Evolutionary conservation across 345 rosid genomes (phyloP), one percentile per base, ranked within the genome.

Genomic region (Clarkia xantiana): DNA sequence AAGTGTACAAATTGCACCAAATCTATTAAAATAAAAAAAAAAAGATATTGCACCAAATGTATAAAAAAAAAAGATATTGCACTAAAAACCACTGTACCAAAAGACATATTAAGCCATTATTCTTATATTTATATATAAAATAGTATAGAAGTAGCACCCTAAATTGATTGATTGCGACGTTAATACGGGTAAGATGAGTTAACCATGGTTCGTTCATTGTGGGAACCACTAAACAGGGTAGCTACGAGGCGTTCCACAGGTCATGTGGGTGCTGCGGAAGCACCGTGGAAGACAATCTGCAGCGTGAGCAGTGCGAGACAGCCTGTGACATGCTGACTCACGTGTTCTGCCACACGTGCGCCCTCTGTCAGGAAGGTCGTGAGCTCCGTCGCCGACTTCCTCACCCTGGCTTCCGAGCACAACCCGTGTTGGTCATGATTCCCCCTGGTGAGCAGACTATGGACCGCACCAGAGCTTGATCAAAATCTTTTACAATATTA

Each of bases 331-430:
- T 81, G 43, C 78, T 75, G 40, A 81, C 86, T 0, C 94, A 90
- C 58, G 69, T 86, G 9, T 72, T 77, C 63, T 91, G 98, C 58
- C 96, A 91, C 63, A 14, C 59, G 8, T 86, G 96, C 41, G 93
- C 98, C 4, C 81, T 91, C 60, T 83, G 96, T 76, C 98, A 91
- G 70, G 98, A 91, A 74, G 98, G 94, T 3, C 96, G 89, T 10
- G 96, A 86, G 81, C 56, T 91, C n/a, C 94, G 96, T 14, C 80
- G 94, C 36, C 74, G 84, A 69, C 62, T 77, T 60, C 83, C 78
- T 34, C 96, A 79, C 62, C 98, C 98, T 0, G 96, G 93, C 39
- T 83, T 86, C 74, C 76, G 67, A 49, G 73, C 83, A 52, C 89
- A 72, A 47, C 71, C 93, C 15, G 71, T 82, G 17, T 51, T 79